Conservation (phyloP, 2,329 filamentous ascomycete genomes). For the Coniella vitis region DNA sequence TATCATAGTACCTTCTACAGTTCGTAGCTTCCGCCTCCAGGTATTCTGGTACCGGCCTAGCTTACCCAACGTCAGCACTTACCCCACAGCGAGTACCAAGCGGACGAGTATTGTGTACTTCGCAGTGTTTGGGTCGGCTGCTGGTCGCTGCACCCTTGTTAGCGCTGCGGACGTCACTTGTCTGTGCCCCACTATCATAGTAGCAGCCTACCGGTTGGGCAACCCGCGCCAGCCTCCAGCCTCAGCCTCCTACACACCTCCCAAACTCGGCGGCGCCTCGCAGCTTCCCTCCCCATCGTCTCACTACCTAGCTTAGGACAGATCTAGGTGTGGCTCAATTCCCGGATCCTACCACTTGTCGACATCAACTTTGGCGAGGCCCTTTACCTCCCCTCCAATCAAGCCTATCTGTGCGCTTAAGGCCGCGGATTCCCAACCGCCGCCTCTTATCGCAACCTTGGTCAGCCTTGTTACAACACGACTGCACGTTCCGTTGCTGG, state of each 20-base stretch:
- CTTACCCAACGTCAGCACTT: neutral
- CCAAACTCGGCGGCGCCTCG: neutral
- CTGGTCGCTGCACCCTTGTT: neutral
- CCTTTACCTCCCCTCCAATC: too few relatives aligned
- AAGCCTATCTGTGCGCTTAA: neutral
- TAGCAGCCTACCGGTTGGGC: neutral
- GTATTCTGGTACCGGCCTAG: too few relatives aligned
- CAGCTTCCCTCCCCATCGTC: neutral
- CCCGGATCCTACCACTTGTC: too few relatives aligned
- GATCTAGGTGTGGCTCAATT: too few relatives aligned
- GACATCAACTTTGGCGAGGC: too few relatives aligned
- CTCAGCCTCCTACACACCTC: neutral
- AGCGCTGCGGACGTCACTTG: neutral
- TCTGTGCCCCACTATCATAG: neutral
- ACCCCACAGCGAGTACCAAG: neutral
- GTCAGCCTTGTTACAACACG: neutral
- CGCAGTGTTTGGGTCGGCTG: neutral
- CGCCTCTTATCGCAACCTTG: neutral
- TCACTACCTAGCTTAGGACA: too few relatives aligned
- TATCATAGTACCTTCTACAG: too few relatives aligned
- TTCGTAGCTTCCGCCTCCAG: too few relatives aligned
- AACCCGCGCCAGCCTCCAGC: slow-evolving; percentile 1
- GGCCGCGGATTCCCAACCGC: neutral
- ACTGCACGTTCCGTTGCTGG: neutral
- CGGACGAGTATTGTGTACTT: neutral